Evolutionary conservation across 2,329 filamentous ascomycete species (phyloP), one percentile per base, ranked within the genome.

Genomic region (Aspergillus pseudonomiae): DNA sequence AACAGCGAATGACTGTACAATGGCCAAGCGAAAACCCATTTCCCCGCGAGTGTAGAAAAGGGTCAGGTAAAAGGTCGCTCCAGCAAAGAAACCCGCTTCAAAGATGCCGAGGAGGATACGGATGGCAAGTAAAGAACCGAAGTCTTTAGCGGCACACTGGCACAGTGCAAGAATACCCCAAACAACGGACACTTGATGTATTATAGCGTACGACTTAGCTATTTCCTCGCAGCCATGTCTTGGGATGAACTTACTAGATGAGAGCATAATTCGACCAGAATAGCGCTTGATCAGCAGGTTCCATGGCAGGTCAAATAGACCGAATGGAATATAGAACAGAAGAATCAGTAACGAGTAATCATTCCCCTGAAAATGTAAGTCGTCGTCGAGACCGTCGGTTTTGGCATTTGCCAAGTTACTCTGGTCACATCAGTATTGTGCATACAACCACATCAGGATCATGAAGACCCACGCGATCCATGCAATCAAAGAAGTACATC

Each of bases 21-120:
- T 77, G 4, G 79, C 80, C 4, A 79, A 77, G 12, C 80, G 77
- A 56, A 82, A 80, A 0, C 77, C 80, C 67, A 82, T 78, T 63
- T 81, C 78, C 12, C 69, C 70, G 2, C 73, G 69, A 0, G 68
- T 73, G 61, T 75, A 83, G 50, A 87, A 86, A 0, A 84, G 77
- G 0, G 84, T 82, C 9, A 84, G 71, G 65, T 84, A 87, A 71
- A 85, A 86, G 3, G 86, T 83, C 16, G 83, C 81, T 0, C 83
- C 79, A 5, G 84, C 81, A 63, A 85, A 85, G 73, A 86, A 87
- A 0, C 83, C 85, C 0, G 84, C 85, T 72, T 88, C 85, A 26
- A 71, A 76, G 2, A 74, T 70, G 28, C 83, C 72, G 0, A 74
- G 60, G 1, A 74, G 68, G 6, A 87, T 79, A 2, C 85, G 79